Percentiles rank a stretch among this genome's conserved stretches.
phyloP scores from a whole-genome alignment of 2,329 filamentous ascomycete species.

The Aspergillus sp. region DNA sequence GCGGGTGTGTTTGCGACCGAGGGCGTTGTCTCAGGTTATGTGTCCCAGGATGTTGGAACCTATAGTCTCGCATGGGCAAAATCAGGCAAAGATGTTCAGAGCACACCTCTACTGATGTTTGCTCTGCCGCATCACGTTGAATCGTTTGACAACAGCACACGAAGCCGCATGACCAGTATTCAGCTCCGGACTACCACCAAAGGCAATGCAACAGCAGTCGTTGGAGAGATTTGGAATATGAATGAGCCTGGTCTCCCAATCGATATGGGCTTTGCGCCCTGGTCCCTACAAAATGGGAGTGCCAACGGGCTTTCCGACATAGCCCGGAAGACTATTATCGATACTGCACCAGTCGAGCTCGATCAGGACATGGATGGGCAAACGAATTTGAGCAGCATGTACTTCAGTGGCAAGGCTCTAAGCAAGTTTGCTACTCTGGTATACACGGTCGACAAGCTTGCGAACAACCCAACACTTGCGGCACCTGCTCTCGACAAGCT shows the following conservation, averaged over 20 bases:
- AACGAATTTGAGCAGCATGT: conserved; percentile 78
- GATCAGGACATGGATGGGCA: conserved; percentile 70
- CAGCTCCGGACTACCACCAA: conserved; percentile 79
- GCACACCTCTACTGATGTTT: conserved; percentile 68
- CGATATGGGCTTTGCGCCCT: conserved; percentile 73
- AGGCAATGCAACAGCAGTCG: conserved; percentile 68
- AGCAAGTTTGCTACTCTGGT: conserved; percentile 71
- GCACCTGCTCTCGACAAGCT: conserved; percentile 56
- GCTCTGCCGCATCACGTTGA: conserved; percentile 79
- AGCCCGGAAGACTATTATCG: conserved; percentile 57
- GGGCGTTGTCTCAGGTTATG: conserved; percentile 59
- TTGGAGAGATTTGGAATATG: conserved; percentile 73
- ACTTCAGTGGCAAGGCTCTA: conserved; percentile 82
- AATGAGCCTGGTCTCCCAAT: conserved; percentile 67
- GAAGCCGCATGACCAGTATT: conserved; percentile 48
- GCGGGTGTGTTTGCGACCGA: conserved; percentile 69
- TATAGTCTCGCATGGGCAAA: conserved; percentile 75
- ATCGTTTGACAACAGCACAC: conserved; percentile 62
- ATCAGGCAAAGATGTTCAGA: conserved; percentile 55
- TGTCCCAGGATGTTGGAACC: conserved; percentile 53
- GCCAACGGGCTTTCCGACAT: conserved; percentile 36
- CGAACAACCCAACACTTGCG: conserved; percentile 55
- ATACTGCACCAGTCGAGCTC: conserved; percentile 66
- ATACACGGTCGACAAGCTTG: conserved; percentile 60
- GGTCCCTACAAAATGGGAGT: conserved; percentile 52